Evolutionary conservation across 257 asterid genomes (phyloP).

Genomic region (Knoxia roxburghii): DNA sequence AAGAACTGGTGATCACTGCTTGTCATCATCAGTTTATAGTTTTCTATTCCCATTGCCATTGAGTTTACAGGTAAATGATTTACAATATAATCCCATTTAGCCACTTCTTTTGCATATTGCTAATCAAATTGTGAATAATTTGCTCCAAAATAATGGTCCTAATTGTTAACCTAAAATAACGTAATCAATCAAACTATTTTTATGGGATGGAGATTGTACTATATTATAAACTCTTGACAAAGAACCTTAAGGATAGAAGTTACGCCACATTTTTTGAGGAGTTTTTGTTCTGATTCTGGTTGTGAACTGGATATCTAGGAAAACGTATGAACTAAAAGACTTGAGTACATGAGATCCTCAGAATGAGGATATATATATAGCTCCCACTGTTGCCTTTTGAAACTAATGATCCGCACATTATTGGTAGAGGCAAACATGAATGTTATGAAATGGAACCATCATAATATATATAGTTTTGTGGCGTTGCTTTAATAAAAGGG

Average conservation of each 20-base stretch:
- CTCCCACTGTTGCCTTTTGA: not conserved
- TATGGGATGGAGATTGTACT: no score
- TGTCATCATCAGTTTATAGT: no score
- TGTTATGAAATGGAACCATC: not conserved
- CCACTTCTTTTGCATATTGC: not conserved
- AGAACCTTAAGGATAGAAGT: not conserved
- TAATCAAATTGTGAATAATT: not conserved
- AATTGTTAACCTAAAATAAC: no score
- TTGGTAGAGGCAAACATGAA: not conserved
- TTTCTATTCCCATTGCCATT: not conserved
- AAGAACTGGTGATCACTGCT: no score
- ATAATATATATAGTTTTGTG: no score
- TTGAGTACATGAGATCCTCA: not conserved
- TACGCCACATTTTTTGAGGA: not conserved
- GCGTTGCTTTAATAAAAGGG: constrained; percentile 8
- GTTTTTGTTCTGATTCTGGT: not conserved
- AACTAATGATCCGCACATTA: not conserved
- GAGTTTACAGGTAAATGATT: not conserved
- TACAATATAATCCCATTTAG: not conserved
- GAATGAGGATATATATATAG: not conserved
- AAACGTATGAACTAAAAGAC: not conserved
- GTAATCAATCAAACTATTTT: no score
- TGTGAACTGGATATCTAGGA: not conserved
- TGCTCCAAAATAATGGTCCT: no score
- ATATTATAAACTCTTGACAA: no score